These are phyloP conservation scores for Trichoderma sp. DNA, from an alignment of 2,329 filamentous ascomycete genomes.

Conservation along the genomic window DNA sequence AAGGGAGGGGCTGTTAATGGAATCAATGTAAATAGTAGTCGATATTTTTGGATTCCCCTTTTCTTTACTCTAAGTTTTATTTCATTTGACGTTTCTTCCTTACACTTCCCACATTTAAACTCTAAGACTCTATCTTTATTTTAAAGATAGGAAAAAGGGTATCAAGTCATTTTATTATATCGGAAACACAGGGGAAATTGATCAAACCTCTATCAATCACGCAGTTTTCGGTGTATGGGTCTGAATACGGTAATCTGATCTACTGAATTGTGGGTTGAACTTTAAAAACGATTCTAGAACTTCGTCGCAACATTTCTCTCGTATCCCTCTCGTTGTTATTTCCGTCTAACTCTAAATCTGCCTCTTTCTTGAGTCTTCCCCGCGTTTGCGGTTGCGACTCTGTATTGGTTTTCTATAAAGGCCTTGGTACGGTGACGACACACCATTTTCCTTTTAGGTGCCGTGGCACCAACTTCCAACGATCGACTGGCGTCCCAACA, in stretches of 20 bases:
- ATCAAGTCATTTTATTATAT: neutral
- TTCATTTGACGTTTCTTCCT: neutral
- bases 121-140: neutral
- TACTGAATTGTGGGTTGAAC: neutral
- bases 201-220: neutral
- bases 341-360: neutral
- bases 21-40: neutral
- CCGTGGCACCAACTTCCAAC: neutral
- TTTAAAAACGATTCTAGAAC: neutral
- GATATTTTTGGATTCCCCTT: neutral
- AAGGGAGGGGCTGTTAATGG: neutral
- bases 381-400: neutral
- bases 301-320: neutral
- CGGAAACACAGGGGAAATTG: neutral
- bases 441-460: neutral
- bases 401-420: neutral
- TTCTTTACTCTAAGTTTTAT: neutral
- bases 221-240: too few species aligned
- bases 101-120: neutral
- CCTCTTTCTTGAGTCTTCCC: neutral
- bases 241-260: neutral
- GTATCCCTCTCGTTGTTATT: neutral
- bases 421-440: neutral
- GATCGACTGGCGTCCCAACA: neutral
- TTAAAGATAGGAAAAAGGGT: neutral